A percentile compares a stretch with the other conserved stretches of the same genome.
Evolutionary conservation across 2,329 filamentous ascomycete genomes (phyloP).

Genomic region (Periconia macrospinosa): DNA sequence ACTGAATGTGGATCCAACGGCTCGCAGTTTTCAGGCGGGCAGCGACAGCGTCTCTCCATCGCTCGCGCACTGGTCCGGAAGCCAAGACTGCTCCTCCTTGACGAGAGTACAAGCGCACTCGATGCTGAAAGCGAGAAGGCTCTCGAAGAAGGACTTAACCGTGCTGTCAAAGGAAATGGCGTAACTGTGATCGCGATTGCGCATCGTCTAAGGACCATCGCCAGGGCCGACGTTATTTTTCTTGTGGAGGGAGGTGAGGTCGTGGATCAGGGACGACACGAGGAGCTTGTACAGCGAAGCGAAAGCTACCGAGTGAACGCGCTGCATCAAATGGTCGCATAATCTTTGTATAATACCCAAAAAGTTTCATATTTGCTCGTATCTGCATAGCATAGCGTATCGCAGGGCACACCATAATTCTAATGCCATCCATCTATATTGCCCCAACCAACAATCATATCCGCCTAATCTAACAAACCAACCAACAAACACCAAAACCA

Average conservation of each 20-base stretch:
- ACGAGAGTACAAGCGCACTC: constrained; percentile 48
- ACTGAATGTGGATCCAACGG: constrained; percentile 53
- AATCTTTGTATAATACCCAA: background rate
- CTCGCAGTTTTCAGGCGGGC: constrained; percentile 47
- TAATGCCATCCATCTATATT: too few relatives aligned
- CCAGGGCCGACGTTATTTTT: constrained; percentile 48
- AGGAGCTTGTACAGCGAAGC: constrained; percentile 51
- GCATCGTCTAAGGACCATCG: constrained; percentile 47
- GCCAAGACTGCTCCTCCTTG: constrained; percentile 45
- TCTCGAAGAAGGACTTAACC: constrained; percentile 44
- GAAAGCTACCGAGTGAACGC: constrained; percentile 56
- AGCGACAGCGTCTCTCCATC: constrained; percentile 47
- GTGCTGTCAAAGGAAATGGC: constrained; percentile 35
- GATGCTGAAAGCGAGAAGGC: constrained; percentile 48
- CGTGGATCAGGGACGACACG: constrained; percentile 53
- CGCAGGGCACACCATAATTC: too few relatives aligned
- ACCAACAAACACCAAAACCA: too few relatives aligned
- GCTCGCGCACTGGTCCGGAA: constrained; percentile 48
- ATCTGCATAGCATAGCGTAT: constrained; percentile 7
- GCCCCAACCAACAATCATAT: too few relatives aligned
- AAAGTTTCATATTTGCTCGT: background rate
- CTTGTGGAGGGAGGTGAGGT: constrained; percentile 53
- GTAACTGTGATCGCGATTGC: constrained; percentile 50
- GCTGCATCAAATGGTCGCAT: constrained; percentile 51
- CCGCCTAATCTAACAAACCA: too few relatives aligned